Evolutionary conservation across 1,284 basidiomycete genomes (phyloP).

Genomic region (Phenoliferia sp.): DNA sequence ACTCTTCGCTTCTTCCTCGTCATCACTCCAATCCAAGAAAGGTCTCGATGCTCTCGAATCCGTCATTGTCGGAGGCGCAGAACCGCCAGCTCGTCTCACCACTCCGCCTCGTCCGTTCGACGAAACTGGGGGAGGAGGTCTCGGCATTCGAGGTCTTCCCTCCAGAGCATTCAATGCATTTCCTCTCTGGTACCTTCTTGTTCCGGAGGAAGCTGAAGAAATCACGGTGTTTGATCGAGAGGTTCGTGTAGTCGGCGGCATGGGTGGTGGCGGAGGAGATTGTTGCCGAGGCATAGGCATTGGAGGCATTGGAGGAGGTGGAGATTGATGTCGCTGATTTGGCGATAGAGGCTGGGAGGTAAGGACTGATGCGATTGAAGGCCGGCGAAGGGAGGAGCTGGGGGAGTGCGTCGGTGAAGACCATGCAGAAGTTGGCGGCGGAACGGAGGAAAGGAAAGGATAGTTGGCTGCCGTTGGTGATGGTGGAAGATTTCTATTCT

Average conservation of each 20-base stretch:
- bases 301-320: not conserved
- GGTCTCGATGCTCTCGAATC: not conserved
- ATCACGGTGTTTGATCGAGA: not conserved
- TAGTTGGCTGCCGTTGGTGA: too few species aligned
- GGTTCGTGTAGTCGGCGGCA: too few species aligned
- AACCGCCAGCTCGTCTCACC: too few species aligned
- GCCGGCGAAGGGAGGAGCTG: too few species aligned
- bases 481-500: too few species aligned
- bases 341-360: not conserved
- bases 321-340: not conserved
- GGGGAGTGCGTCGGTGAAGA: not conserved
- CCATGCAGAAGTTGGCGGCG: not conserved
- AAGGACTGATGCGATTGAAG: not conserved
- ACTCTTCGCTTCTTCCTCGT: not conserved
- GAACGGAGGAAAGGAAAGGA: not conserved
- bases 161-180: not conserved
- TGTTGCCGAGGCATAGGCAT: not conserved
- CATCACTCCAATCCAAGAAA: not conserved
- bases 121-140: not conserved
- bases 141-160: not conserved
- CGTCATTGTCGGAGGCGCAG: not conserved
- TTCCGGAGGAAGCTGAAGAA: not conserved
- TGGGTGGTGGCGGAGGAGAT: too few species aligned
- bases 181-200: not conserved
- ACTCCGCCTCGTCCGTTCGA: too few species aligned